Evolutionary conservation across 2,329 filamentous ascomycete genomes (phyloP).

Genomic region (Dothiorella sarmentorum): DNA sequence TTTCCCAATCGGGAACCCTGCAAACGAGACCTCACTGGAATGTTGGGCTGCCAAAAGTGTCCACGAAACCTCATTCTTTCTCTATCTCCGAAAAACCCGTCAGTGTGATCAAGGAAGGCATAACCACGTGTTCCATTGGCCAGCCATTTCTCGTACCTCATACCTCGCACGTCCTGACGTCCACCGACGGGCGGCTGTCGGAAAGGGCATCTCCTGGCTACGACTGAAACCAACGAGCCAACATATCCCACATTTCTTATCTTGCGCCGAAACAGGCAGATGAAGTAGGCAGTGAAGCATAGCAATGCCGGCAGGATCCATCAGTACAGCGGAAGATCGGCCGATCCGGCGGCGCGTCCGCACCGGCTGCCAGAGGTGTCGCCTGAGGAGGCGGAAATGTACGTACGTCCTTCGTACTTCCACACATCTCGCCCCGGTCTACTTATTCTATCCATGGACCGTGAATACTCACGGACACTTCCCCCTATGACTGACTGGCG

Average conservation of each 20-base stretch:
- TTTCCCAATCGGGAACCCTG: not conserved
- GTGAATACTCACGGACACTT: too few relatives aligned
- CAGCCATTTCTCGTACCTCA: not conserved
- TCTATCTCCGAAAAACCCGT: too few relatives aligned
- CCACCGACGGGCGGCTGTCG: not conserved
- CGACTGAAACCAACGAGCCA: not conserved
- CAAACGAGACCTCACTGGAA: too few relatives aligned
- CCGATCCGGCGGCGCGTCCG: conserved; percentile 6
- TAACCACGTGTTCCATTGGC: not conserved
- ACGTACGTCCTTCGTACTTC: conserved; percentile 27
- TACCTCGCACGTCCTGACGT: not conserved
- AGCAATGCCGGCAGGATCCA: not conserved
- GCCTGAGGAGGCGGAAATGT: conserved; percentile 50
- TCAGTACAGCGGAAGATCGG: not conserved
- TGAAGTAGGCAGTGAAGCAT: too few relatives aligned
- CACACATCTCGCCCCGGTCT: too few relatives aligned
- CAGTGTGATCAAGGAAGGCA: not conserved
- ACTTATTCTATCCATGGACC: too few relatives aligned
- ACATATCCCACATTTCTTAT: not conserved
- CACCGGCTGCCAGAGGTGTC: conserved; percentile 50
- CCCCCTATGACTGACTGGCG: too few relatives aligned
- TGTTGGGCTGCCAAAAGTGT: too few relatives aligned
- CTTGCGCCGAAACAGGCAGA: too few relatives aligned
- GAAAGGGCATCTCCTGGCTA: conserved; percentile 7
- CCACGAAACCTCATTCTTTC: too few relatives aligned